Evolutionary conservation across 2,329 filamentous ascomycete genomes (phyloP), one percentile per base, ranked within the genome.

Genomic region (Lachnellula subtilissima): DNA sequence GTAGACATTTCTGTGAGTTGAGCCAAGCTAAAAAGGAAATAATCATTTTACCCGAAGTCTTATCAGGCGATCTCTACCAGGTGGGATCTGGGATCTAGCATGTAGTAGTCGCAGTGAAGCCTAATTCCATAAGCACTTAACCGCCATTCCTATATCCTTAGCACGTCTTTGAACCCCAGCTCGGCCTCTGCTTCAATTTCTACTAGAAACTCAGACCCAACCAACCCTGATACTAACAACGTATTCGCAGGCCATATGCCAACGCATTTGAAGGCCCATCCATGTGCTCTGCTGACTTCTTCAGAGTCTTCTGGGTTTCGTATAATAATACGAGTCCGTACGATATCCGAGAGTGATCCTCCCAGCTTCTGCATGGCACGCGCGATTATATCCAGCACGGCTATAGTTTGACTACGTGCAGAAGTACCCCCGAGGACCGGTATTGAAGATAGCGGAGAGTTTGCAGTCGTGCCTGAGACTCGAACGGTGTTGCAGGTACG

Each of bases 381-480:
- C 17, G 48, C 56, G 22, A 70, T 66, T 7, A 69, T 69, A 45
- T 71, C 69, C 0, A 71, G 55, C 9, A 63, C 57, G 32, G 61
- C 61, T 2, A 69, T 65, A 8, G 66, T 64, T 58, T 71, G 69
- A 22, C 67, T 63, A 8, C 45, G 9, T 6, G 45, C 23, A 14
- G 45, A 47, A 11, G 8, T 5, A 12, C 23, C 45, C 8, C 68
- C 68, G 3, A 69, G 50, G 4, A 63, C 61, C 9, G 56, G 48
- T 8, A 64, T 25, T 3, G 22, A 32, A 2, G 52, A 4, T 15
- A 62, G 43, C 5, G 66, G 64, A 19, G 60, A 59, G 43, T 67
- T 69, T n/a, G 69, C 67, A 6, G 69, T 71, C 11, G 69, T 71
- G n/a, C 69, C 68, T 1, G 69, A 70, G 17, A 71, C 54, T 4